Conservation (phyloP, 305 asterid species). For the Galium porrigens region DNA sequence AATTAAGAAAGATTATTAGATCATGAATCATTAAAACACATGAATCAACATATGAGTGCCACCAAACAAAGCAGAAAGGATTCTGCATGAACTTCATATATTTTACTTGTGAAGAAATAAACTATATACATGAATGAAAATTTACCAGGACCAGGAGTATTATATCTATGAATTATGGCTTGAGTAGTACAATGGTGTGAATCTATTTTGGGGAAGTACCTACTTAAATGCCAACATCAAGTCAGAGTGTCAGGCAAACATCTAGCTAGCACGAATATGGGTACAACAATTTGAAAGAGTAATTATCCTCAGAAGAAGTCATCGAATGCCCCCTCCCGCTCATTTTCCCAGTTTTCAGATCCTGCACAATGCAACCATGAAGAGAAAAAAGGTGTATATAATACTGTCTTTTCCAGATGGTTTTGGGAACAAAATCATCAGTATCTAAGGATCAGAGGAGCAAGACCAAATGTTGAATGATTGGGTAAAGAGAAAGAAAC, state of each 20-base stretch:
- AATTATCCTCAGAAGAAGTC: conserved; percentile 85
- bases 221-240: conserved; percentile 34
- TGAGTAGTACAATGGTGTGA: conserved; percentile 26
- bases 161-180: conserved; percentile 17
- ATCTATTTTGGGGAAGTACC: conserved; percentile 31
- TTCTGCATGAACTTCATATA: conserved; percentile 16
- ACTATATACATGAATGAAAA: conserved; percentile 12
- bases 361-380: conserved; percentile 88
- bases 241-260: conserved; percentile 26
- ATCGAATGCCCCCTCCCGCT: conserved; percentile 88
- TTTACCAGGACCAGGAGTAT: conserved; percentile 14
- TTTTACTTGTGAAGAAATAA: conserved; percentile 12
- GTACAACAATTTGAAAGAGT: conserved; percentile 37
- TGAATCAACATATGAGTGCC: not conserved
- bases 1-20: conserved; percentile 1
- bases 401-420: conserved; percentile 22
- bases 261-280: conserved; percentile 36
- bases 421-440: conserved; percentile 24
- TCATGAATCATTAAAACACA: not conserved
- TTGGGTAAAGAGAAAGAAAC: conserved; percentile 18
- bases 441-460: conserved; percentile 19
- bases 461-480: conserved; percentile 20
- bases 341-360: conserved; percentile 61
- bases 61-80: conserved; percentile 18
- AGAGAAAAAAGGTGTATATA: conserved; percentile 40